A percentile compares a stretch with the other conserved stretches of the same genome.
Evolutionary conservation across 495 filamentous ascomycete genomes (phyloP).

Genomic region (Penicillium malachiteum): DNA sequence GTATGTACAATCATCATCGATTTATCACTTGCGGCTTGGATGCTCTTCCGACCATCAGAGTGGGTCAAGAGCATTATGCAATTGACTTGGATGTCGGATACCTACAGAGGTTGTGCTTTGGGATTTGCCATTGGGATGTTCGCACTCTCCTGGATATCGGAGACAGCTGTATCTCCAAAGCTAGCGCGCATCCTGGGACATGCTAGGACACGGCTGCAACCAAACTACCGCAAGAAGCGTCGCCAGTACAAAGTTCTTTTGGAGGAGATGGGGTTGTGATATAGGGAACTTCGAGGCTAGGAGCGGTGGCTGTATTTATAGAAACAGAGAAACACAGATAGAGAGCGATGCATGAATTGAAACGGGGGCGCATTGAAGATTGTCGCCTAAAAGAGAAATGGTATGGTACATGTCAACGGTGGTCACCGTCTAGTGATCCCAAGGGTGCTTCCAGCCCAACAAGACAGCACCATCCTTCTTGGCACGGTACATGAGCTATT

Average conservation of each 20-base stretch:
- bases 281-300: conserved; percentile 1
- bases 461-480: conserved; percentile 89
- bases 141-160: conserved; percentile 62
- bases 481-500: conserved; percentile 87
- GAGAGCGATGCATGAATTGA: conserved; percentile 4
- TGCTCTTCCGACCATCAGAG: conserved; percentile 69
- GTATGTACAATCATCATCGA: conserved; percentile 71
- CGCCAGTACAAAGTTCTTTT: conserved; percentile 84
- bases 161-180: conserved; percentile 65
- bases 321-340: conserved; percentile 12
- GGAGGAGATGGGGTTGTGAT: conserved; percentile 62
- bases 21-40: conserved; percentile 64
- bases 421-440: conserved; percentile 74
- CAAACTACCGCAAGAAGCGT: conserved; percentile 64
- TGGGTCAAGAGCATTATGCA: conserved; percentile 79
- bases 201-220: conserved; percentile 52
- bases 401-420: conserved; percentile 29
- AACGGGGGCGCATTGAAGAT: not conserved
- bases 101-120: conserved; percentile 71
- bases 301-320: conserved; percentile 9
- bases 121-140: conserved; percentile 67
- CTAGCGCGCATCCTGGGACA: conserved; percentile 68
- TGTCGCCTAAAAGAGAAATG: conserved; percentile 12
- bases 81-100: conserved; percentile 68
- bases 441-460: conserved; percentile 94